Evolutionary conservation across 1,284 basidiomycete genomes (phyloP).

Genomic region (Microbotryomycetes sp.): DNA sequence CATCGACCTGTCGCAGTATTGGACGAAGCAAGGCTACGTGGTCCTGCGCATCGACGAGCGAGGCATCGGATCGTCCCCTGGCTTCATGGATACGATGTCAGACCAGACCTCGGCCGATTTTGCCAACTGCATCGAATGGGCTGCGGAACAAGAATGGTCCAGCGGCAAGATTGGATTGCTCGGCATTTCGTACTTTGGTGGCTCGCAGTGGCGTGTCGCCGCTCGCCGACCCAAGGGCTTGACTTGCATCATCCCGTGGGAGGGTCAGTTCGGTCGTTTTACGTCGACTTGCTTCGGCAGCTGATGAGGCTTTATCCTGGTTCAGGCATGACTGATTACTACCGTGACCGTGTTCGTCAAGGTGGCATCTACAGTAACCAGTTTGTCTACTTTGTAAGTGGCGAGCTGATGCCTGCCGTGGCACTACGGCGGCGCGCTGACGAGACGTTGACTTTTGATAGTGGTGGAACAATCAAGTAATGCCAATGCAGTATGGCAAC

Average conservation of each 20-base stretch:
- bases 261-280: constrained; percentile 18
- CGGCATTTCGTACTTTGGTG: constrained; percentile 41
- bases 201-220: constrained; percentile 40
- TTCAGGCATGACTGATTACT: constrained; percentile 39
- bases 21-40: constrained; percentile 39
- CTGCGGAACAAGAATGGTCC: constrained; percentile 39
- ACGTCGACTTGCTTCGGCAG: not conserved
- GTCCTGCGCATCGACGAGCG: constrained; percentile 41
- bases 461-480: constrained; percentile 39
- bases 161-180: constrained; percentile 40
- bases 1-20: constrained; percentile 24
- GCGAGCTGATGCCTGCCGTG: too few species aligned
- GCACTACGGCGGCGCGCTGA: not conserved
- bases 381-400: constrained; percentile 32
- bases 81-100: constrained; percentile 39
- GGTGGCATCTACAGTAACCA: constrained; percentile 39
- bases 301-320: not conserved
- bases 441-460: not conserved
- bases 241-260: constrained; percentile 40
- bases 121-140: constrained; percentile 40
- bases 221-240: constrained; percentile 40
- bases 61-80: constrained; percentile 37
- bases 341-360: constrained; percentile 38
- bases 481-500: constrained; percentile 38
- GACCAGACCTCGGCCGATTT: constrained; percentile 38